phyloP scores from a whole-genome alignment of 164 flowering plant genomes.

The Brasenia schreberi region DNA sequence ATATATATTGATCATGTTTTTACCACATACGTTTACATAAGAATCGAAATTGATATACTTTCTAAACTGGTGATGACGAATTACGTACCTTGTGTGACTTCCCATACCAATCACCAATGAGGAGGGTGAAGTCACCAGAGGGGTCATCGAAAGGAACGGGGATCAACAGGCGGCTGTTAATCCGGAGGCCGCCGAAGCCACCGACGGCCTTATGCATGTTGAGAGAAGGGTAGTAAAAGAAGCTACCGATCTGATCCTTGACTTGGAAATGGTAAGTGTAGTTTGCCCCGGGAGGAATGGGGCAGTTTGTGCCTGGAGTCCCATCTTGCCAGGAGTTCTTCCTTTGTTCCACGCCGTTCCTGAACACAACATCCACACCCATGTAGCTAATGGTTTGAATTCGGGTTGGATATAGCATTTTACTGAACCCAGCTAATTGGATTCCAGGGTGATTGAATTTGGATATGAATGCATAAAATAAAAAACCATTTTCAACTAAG shows the following conservation, averaged over 20 bases:
- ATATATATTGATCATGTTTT: too few species aligned
- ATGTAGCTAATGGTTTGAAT: background rate
- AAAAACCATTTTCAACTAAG: too few species aligned
- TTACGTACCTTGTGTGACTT: conserved; percentile 1
- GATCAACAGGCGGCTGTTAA: conserved; percentile 4
- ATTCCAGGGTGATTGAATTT: too few species aligned
- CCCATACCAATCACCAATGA: conserved; percentile 10
- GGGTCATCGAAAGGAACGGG: conserved; percentile 6
- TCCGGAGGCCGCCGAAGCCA: conserved; percentile 6
- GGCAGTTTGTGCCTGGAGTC: conserved; percentile 7
- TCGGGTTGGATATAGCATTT: too few species aligned
- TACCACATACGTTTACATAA: too few species aligned
- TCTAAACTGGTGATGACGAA: too few species aligned
- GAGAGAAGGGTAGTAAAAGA: conserved; percentile 5
- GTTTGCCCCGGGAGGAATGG: conserved; percentile 7
- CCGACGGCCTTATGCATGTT: conserved; percentile 4
- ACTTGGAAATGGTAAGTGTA: conserved; percentile 8
- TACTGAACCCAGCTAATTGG: too few species aligned
- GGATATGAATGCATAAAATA: too few species aligned
- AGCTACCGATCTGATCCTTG: conserved; percentile 10
- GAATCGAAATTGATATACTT: too few species aligned
- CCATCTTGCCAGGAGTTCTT: conserved; percentile 8
- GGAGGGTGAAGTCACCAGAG: conserved; percentile 4
- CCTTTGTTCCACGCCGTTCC: conserved; percentile 8
- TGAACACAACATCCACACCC: background rate